These are phyloP conservation scores for Tylopilus balloui DNA, from an alignment of 768 basidiomycete species.

Conservation along the genomic window DNA sequence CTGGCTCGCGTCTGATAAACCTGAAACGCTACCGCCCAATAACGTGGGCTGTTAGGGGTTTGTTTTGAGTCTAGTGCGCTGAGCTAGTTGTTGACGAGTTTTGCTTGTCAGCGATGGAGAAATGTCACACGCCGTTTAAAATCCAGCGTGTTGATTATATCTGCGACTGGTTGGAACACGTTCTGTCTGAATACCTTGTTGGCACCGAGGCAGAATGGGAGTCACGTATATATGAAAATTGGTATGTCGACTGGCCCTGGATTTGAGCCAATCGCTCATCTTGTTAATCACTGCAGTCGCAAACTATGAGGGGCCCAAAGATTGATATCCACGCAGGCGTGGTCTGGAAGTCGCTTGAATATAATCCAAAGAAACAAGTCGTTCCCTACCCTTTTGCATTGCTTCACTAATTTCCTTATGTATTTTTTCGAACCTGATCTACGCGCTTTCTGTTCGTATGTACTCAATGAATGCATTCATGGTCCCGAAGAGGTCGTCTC, in stretches of 20 bases:
- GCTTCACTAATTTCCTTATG: neutral
- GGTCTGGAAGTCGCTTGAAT: neutral
- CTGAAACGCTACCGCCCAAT: constrained; percentile 37
- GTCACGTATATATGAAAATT: constrained; percentile 25
- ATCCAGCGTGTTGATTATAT: constrained; percentile 34
- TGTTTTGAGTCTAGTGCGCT: constrained; percentile 2
- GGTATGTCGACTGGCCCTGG: constrained; percentile 16
- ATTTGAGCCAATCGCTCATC: neutral
- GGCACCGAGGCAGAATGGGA: constrained; percentile 30
- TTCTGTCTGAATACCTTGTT: constrained; percentile 22
- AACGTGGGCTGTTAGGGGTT: constrained; percentile 40
- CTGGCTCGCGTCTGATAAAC: constrained; percentile 34
- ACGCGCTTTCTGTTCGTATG: constrained; percentile 9
- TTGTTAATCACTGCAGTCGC: constrained; percentile 7
- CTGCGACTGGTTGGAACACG: constrained; percentile 39
- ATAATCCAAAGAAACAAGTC: neutral
- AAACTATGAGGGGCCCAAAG: neutral
- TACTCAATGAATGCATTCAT: neutral
- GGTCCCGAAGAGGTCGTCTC: constrained; percentile 4
- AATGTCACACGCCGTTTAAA: constrained; percentile 41
- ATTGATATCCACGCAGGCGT: constrained; percentile 2
- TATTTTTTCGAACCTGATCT: neutral
- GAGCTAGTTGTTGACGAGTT: neutral
- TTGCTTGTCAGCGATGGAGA: constrained; percentile 41
- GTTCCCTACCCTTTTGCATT: neutral